Percentiles rank a stretch among this genome's conserved stretches.
Conservation (phyloP, 2,329 filamentous ascomycete genomes). For the Sporothrix sp. region DNA sequence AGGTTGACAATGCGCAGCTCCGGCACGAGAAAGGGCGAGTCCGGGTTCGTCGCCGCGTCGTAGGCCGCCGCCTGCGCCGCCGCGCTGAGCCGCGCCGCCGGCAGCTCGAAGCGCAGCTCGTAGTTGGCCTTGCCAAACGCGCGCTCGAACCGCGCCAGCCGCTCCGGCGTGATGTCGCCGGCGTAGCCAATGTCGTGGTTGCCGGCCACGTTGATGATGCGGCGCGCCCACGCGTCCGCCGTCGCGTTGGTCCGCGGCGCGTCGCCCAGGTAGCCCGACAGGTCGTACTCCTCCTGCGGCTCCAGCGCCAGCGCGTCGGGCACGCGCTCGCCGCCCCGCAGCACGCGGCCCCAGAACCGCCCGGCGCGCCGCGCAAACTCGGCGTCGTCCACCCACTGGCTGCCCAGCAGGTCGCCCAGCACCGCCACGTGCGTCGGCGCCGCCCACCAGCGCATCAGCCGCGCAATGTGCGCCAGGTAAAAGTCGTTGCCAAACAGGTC, state of each 20-base stretch:
- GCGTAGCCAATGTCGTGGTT: constrained; percentile 98
- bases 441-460: constrained; percentile 73
- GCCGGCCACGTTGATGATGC: constrained; percentile 81
- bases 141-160: constrained; percentile 71
- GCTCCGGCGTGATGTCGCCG: constrained; percentile 70
- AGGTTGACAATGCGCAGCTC: constrained; percentile 75
- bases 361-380: constrained; percentile 68
- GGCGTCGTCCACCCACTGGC: constrained; percentile 82
- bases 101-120: constrained; percentile 65
- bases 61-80: constrained; percentile 32
- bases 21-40: constrained; percentile 43
- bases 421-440: constrained; percentile 79
- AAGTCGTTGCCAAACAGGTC: constrained; percentile 91
- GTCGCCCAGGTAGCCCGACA: constrained; percentile 38
- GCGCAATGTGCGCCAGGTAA: constrained; percentile 88
- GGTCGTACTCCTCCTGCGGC: constrained; percentile 39
- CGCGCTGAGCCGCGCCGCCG: constrained; percentile 30
- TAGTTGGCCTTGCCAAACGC: constrained; percentile 86
- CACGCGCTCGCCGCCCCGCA: constrained; percentile 57
- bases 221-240: constrained; percentile 53
- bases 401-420: constrained; percentile 82
- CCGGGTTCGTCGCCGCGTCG: constrained; percentile 33
- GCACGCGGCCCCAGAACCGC: constrained; percentile 74
- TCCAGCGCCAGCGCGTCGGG: constrained; percentile 42
- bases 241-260: constrained; percentile 20